Evolutionary conservation across 2,329 filamentous ascomycete species (phyloP).

Genomic region (Aspergillus awamori): DNA sequence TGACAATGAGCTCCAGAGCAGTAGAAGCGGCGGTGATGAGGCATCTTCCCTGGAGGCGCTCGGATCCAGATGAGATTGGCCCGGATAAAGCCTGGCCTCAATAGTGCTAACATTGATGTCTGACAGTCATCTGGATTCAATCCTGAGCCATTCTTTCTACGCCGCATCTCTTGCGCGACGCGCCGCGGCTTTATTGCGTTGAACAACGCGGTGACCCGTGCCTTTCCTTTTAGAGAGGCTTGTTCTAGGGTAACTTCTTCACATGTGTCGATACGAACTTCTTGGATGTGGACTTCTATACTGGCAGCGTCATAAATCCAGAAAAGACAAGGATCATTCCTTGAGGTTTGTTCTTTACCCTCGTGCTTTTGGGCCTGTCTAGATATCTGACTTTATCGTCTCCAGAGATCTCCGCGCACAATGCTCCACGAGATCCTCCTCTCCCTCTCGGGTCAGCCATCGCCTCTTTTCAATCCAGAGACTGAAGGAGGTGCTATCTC

Average conservation of each 20-base stretch:
- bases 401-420: conserved; percentile 32
- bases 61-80: background rate
- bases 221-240: conserved; percentile 1
- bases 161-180: conserved; percentile 12
- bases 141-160: background rate
- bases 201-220: background rate
- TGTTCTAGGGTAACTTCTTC: conserved; percentile 18
- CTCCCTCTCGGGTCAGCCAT: conserved; percentile 90
- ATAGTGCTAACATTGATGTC: background rate
- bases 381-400: conserved; percentile 13
- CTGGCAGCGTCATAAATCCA: conserved; percentile 40
- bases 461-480: conserved; percentile 72
- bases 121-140: too few species aligned
- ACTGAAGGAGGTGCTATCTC: conserved; percentile 55
- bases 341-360: conserved; percentile 27
- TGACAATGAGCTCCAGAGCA: background rate
- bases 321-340: conserved; percentile 26
- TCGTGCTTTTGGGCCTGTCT: background rate
- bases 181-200: conserved; percentile 18
- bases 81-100: background rate
- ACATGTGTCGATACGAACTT: conserved; percentile 53
- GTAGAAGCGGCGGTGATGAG: background rate
- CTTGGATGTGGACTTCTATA: conserved; percentile 48
- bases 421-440: conserved; percentile 99
- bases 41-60: background rate